A percentile compares a stretch with the other conserved stretches of the same genome.
Conservation (phyloP, 257 asterid species). For the Ilex asprella region DNA sequence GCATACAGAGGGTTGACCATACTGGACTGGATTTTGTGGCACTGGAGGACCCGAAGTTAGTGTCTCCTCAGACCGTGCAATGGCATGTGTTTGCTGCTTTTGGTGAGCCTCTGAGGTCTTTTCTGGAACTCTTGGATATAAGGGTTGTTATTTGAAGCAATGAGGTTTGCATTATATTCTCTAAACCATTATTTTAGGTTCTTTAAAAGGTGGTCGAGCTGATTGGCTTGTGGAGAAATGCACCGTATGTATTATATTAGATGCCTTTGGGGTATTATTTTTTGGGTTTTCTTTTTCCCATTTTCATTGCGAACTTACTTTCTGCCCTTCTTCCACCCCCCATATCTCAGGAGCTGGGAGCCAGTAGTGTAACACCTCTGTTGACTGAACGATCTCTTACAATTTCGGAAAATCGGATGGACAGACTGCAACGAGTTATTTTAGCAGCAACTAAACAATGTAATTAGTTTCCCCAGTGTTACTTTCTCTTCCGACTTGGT, state of each 20-base stretch:
- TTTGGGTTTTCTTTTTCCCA: conserved; percentile 1
- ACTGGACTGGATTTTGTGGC: conserved; percentile 69
- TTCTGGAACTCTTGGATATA: neutral
- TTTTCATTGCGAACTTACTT: conserved; percentile 6
- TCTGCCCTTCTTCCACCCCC: conserved; percentile 6
- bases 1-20: conserved; percentile 63
- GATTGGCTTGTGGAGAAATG: conserved; percentile 99
- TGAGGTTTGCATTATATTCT: conserved; percentile 6
- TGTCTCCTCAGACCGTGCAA: conserved; percentile 45
- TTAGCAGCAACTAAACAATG: conserved; percentile 91
- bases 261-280: conserved; percentile 15
- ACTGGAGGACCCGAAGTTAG: conserved; percentile 44
- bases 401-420: conserved; percentile 69
- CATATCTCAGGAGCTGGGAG: conserved; percentile 77
- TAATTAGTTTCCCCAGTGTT: conserved; percentile 15
- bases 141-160: neutral
- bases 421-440: conserved; percentile 79
- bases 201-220: conserved; percentile 94
- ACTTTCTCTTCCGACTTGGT: neutral
- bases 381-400: conserved; percentile 72
- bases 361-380: conserved; percentile 80
- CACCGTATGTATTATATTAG: conserved; percentile 55
- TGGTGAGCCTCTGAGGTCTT: conserved; percentile 40
- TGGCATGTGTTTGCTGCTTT: conserved; percentile 95
- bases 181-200: conserved; percentile 40